Conservation (phyloP, 176 grass and related monocot species). For the Bothriochloa decipiens region DNA sequence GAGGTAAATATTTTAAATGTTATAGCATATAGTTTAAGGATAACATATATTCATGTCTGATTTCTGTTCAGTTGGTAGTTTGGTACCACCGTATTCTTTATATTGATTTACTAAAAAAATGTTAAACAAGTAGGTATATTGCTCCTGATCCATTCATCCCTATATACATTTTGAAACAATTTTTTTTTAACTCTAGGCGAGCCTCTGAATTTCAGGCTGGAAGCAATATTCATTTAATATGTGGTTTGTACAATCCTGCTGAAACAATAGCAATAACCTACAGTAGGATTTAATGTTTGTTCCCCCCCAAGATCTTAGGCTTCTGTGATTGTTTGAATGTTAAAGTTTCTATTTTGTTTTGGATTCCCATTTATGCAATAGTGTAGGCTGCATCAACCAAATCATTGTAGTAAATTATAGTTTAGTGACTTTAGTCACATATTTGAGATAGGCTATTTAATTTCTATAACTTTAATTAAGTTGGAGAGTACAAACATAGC, state of each 20-base stretch:
- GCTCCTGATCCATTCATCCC: not conserved
- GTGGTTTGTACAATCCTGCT: not conserved
- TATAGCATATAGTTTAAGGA: conserved; percentile 4
- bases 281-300: not conserved
- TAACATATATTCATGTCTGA: not conserved
- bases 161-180: not conserved
- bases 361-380: not conserved
- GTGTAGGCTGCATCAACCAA: not conserved
- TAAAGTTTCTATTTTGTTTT: not conserved
- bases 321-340: not conserved
- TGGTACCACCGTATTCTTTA: conserved; percentile 5
- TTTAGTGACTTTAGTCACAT: too few species aligned
- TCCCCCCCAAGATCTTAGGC: not conserved
- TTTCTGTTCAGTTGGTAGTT: conserved; percentile 20
- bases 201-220: not conserved
- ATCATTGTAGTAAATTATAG: not conserved
- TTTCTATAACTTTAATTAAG: too few species aligned
- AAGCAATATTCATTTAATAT: not conserved
- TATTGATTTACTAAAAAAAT: not conserved
- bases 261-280: not conserved
- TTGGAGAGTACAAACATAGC: too few species aligned
- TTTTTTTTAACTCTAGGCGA: not conserved
- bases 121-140: not conserved
- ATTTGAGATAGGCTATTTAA: too few species aligned
- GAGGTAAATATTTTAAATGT: not conserved